Evolutionary conservation across 164 flowering plant species (phyloP).

Genomic region (Taxillus chinensis): DNA sequence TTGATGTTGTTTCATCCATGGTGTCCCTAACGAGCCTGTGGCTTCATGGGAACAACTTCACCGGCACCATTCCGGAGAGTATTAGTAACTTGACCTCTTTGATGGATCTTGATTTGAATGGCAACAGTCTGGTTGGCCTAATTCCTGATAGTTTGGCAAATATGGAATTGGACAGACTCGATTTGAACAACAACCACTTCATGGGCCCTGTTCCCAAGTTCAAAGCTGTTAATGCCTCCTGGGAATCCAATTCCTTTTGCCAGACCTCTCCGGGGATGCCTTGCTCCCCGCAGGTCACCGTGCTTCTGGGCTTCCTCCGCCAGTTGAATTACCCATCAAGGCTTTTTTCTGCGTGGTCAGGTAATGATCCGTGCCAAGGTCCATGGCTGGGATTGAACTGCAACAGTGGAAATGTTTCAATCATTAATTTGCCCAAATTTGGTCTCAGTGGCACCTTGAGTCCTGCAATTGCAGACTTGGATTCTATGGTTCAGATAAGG

Average conservation of each 20-base stretch:
- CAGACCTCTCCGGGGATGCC: conserved; percentile 27
- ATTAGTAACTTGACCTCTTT: conserved; percentile 38
- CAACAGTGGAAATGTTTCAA: conserved; percentile 20
- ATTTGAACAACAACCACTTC: conserved; percentile 51
- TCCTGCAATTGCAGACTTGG: conserved; percentile 42
- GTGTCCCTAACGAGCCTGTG: conserved; percentile 29
- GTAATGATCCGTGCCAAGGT: conserved; percentile 48
- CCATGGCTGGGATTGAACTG: conserved; percentile 55
- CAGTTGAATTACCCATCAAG: conserved; percentile 40
- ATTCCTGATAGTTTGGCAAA: conserved; percentile 44
- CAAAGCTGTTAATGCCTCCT: conserved; percentile 27
- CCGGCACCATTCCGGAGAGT: conserved; percentile 44
- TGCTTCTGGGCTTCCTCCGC: conserved; percentile 46
- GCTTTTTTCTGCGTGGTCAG: conserved; percentile 47
- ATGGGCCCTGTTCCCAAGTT: conserved; percentile 65
- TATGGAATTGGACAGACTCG: conserved; percentile 27
- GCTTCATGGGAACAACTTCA: conserved; percentile 65
- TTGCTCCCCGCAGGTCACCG: conserved; percentile 58
- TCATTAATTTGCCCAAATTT: conserved; percentile 32
- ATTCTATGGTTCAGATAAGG: conserved; percentile 28
- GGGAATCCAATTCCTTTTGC: conserved; percentile 38
- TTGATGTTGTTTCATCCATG: conserved; percentile 48
- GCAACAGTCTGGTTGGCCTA: conserved; percentile 47
- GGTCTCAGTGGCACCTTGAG: conserved; percentile 55
- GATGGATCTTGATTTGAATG: conserved; percentile 46